Evolutionary conservation across 78 protist species (phyloP).

Genomic region (Trichosphaerium sp.): DNA sequence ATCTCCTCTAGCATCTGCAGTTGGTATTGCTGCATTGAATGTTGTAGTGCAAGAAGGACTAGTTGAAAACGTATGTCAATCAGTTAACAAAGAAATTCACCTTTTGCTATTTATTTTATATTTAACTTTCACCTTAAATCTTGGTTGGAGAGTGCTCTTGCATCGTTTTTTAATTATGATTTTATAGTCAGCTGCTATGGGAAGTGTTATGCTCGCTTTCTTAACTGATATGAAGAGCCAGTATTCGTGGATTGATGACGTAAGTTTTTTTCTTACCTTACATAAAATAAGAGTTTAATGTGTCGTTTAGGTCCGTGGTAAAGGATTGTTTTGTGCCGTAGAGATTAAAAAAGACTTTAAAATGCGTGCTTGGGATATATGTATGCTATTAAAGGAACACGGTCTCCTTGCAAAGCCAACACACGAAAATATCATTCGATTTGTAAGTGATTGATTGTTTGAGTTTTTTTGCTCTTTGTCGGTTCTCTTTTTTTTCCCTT

Average conservation of each 20-base stretch:
- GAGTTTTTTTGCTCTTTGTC: too few species aligned
- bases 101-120: not conserved
- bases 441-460: too few species aligned
- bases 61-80: constrained; percentile 53
- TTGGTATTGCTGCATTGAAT: constrained; percentile 83
- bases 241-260: too few species aligned
- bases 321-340: constrained; percentile 72
- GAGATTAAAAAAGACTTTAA: constrained; percentile 41
- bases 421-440: constrained; percentile 83
- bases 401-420: constrained; percentile 96
- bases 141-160: not conserved
- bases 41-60: constrained; percentile 83
- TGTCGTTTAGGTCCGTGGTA: constrained; percentile 59
- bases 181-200: constrained; percentile 10
- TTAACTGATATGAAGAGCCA: too few species aligned
- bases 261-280: too few species aligned
- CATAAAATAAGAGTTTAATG: too few species aligned
- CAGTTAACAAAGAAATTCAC: not conserved
- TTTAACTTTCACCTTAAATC: too few species aligned
- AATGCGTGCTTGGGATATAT: constrained; percentile 68
- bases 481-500: too few species aligned
- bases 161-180: not conserved
- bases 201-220: too few species aligned
- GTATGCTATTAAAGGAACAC: constrained; percentile 48
- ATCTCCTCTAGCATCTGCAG: constrained; percentile 85